These are phyloP conservation scores for Pleurotus eryngii DNA, from an alignment of 768 basidiomycete species.

Conservation along the genomic window DNA sequence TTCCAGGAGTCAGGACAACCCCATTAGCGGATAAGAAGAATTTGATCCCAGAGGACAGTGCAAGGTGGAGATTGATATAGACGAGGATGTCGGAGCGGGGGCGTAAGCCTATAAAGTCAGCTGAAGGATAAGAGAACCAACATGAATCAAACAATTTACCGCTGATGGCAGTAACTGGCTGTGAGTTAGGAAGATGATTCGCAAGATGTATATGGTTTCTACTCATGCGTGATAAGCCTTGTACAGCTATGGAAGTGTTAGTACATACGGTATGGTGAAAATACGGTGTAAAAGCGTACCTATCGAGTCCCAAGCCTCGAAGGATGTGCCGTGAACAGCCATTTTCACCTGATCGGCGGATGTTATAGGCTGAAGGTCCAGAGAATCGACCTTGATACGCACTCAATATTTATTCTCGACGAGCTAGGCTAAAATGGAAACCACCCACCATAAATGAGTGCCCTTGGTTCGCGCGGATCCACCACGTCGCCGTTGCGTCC, in stretches of 20 bases:
- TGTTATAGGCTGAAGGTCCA: constrained; percentile 40
- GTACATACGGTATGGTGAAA: background rate
- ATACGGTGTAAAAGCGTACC: constrained; percentile 28
- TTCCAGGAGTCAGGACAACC: constrained; percentile 66
- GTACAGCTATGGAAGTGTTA: constrained; percentile 32
- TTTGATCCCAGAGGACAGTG: constrained; percentile 45
- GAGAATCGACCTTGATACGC: constrained; percentile 33
- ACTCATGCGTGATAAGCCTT: constrained; percentile 62
- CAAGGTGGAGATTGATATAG: constrained; percentile 57
- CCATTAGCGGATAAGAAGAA: constrained; percentile 64
- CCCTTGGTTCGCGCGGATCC: constrained; percentile 71
- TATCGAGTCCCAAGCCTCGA: constrained; percentile 52
- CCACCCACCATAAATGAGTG: constrained; percentile 54
- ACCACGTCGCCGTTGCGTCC: constrained; percentile 35
- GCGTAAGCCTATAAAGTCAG: constrained; percentile 27
- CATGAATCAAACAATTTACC: constrained; percentile 31
- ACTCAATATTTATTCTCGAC: background rate
- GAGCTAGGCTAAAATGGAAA: background rate
- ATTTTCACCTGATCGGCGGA: constrained; percentile 46
- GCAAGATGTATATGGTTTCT: constrained; percentile 78
- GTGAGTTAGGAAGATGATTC: constrained; percentile 45
- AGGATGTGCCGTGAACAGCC: constrained; percentile 63
- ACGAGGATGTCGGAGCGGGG: constrained; percentile 58
- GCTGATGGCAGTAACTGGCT: constrained; percentile 41
- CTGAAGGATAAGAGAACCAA: background rate